Base-by-base conservation (phyloP, 768 basidiomycete species). In the Lentinula sp. region DNA sequence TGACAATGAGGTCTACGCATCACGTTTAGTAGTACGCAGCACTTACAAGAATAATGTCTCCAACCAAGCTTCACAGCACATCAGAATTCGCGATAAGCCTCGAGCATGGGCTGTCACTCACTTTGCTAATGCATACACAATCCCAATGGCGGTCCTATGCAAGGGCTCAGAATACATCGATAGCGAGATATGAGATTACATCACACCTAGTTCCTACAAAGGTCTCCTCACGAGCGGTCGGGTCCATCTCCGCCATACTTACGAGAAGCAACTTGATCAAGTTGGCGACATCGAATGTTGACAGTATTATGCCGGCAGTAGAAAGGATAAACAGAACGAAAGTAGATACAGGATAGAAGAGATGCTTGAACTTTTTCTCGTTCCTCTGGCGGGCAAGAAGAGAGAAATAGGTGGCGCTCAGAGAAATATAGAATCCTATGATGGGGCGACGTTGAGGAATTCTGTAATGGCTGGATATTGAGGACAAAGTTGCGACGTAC, bases 91-190 rank as follows among this genome's bases (percentile, higher is more conserved):
- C 4, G 34, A 15, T 23, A 11, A 18, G 8, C 15, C 34, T 43
- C 39, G 57, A 32, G 28, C n/a, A 9, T 31, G 34, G 3, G 10
- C 15, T 3, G 13, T 9, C 10, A 37, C 55, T 40, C 16, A 59
- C 57, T 59, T 59, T 34, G 57, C 57, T 28, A 50, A 21, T 1
- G 57, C 32, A 21, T 59, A 59, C 8, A 59, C 18, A 18, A 50
- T 32, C 23, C 46, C 57, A 37, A 59, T 59, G 7, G 57, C 57
- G 9, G 55, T 56, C 40, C 55, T 56, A 39, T 28, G 15, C 13
- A 15, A 51, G 15, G 16, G n/a, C 4, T 59, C 43, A 35, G 37
- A 28, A 57, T 32, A 16, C n/a, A 18, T 8, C 6, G n/a, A 51
- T 28, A 49, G 16, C 9, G 8, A 34, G 15, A 34, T 13, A 6